Percentiles rank a stretch among this genome's conserved stretches.
These are phyloP conservation scores for Grifola frondosa DNA, from an alignment of 1,284 basidiomycete species.

Conservation along the genomic window DNA sequence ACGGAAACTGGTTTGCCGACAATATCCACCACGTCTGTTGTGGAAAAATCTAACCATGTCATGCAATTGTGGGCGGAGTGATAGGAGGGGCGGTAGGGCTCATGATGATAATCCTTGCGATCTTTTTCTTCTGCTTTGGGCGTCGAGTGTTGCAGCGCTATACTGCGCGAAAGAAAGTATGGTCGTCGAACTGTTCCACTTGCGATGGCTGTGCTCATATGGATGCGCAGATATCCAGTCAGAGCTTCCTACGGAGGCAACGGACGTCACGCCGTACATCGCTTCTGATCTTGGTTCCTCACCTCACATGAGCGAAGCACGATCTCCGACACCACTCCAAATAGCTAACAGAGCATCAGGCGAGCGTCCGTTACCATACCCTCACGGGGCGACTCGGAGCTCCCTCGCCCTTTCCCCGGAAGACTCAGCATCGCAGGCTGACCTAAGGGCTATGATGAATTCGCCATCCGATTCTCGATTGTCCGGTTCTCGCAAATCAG, in stretches of 20 bases:
- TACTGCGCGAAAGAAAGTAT: no score
- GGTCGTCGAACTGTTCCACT: conserved; percentile 1
- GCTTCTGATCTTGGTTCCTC: not conserved
- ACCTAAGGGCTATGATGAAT: no score
- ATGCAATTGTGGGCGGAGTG: conserved; percentile 11
- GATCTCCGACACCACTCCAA: no score
- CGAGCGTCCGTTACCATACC: not conserved
- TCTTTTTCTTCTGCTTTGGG: conserved; percentile 12
- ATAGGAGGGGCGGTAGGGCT: conserved; percentile 8
- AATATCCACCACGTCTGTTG: not conserved
- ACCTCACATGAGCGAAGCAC: not conserved
- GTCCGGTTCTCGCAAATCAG: conserved; percentile 11
- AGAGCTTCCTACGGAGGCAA: conserved; percentile 9
- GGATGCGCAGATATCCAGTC: conserved; percentile 11
- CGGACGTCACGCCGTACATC: conserved; percentile 1
- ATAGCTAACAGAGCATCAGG: no score
- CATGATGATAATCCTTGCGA: conserved; percentile 4
- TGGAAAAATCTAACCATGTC: conserved; percentile 6
- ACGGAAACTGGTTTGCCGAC: no score
- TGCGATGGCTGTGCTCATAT: not conserved
- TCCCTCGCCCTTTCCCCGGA: conserved; percentile 4
- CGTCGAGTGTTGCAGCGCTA: conserved; percentile 9
- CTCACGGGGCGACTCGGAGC: conserved; percentile 2
- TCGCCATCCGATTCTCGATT: conserved; percentile 14
- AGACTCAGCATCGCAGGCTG: conserved; percentile 15